Evolutionary conservation across 1,284 basidiomycete genomes (phyloP).

Genomic region (Ustilago loliicola): DNA sequence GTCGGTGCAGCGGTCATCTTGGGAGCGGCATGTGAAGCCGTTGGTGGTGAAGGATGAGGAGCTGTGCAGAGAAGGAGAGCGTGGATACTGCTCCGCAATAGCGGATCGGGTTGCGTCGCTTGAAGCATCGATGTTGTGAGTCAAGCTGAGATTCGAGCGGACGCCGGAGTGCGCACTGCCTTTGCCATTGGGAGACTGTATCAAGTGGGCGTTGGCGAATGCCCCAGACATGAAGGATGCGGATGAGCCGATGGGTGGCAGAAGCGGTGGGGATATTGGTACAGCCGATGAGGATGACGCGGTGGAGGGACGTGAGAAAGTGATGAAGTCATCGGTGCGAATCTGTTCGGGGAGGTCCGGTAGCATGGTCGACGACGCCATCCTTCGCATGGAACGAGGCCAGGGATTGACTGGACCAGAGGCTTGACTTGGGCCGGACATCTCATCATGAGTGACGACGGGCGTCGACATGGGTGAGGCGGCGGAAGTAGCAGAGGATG

Average conservation of each 20-base stretch:
- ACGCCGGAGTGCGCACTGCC: slow-evolving; percentile 22
- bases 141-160: slow-evolving; percentile 23
- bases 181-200: slow-evolving; percentile 18
- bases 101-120: slow-evolving; percentile 10
- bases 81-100: slow-evolving; percentile 30
- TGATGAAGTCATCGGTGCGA: slow-evolving; percentile 17
- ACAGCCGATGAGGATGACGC: slow-evolving; percentile 14
- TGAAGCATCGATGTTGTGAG: slow-evolving; percentile 10
- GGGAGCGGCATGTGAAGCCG: slow-evolving; percentile 9
- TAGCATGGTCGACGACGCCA: slow-evolving; percentile 20
- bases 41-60: slow-evolving; percentile 25
- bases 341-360: slow-evolving; percentile 42
- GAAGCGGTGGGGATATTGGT: slow-evolving; percentile 15
- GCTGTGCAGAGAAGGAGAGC: slow-evolving; percentile 33
- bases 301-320: slow-evolving; percentile 24
- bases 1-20: slow-evolving; percentile 14
- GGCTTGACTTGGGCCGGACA: slow-evolving; percentile 5
- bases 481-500: slow-evolving; percentile 21
- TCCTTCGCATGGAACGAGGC: slow-evolving; percentile 26
- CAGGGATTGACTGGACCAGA: not conserved
- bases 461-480: slow-evolving; percentile 18
- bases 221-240: slow-evolving; percentile 14
- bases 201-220: slow-evolving; percentile 1
- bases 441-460: slow-evolving; percentile 9
- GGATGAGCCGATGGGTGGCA: slow-evolving; percentile 24